phyloP scores from a whole-genome alignment of 805 yeast species.

The Cyberlindnera mycetangii region DNA sequence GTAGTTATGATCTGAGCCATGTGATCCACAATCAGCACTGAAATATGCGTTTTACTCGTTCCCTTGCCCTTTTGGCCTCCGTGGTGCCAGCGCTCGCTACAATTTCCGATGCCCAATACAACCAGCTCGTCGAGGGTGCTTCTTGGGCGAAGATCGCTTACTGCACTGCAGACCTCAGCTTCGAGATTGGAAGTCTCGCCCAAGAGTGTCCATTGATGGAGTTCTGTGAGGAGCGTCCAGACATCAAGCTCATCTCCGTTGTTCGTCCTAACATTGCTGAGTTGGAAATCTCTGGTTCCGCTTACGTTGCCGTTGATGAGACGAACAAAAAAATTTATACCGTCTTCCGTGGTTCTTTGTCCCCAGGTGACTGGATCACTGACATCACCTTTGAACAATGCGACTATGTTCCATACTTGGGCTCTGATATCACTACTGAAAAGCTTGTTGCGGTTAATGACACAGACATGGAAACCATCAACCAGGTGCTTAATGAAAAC shows the following conservation, averaged over 20 bases:
- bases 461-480: background rate
- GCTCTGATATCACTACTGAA: background rate
- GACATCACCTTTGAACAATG: constrained; percentile 51
- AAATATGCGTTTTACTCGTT: background rate
- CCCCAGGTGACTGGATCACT: constrained; percentile 59
- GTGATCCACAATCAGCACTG: no score
- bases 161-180: constrained; percentile 13
- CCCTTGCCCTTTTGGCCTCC: background rate
- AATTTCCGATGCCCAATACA: constrained; percentile 9
- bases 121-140: constrained; percentile 11
- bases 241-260: constrained; percentile 10
- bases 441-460: background rate
- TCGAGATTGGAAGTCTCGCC: constrained; percentile 8
- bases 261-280: constrained; percentile 18
- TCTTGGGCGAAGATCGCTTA: constrained; percentile 21
- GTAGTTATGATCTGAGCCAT: no score
- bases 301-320: constrained; percentile 51
- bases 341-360: constrained; percentile 63
- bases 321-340: constrained; percentile 41
- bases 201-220: constrained; percentile 16
- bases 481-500: constrained; percentile 1
- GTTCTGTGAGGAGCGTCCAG: constrained; percentile 14
- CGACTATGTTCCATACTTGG: constrained; percentile 41
- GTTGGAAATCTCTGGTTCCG: constrained; percentile 50
- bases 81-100: constrained; percentile 2